Evolutionary conservation across 768 basidiomycete genomes (phyloP).

Genomic region (Termitomyces sp.): DNA sequence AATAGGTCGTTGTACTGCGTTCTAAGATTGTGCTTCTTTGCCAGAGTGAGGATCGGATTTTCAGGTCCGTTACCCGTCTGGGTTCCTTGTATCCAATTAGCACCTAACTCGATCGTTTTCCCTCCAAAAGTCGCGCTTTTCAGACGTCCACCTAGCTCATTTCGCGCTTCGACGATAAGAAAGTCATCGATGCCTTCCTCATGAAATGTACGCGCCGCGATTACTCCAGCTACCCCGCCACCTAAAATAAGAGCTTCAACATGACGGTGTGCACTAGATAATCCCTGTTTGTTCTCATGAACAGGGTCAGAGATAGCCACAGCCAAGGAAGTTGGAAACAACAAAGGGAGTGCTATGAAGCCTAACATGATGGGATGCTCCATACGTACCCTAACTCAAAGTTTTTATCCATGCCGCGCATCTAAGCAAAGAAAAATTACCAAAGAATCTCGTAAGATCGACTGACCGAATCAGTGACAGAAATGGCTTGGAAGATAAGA

Average conservation of each 20-base stretch:
- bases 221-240: conserved; percentile 63
- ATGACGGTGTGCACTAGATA: conserved; percentile 1
- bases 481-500: no score
- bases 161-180: conserved; percentile 57
- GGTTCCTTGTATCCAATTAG: conserved; percentile 60
- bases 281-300: background rate
- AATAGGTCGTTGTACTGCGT: conserved; percentile 44
- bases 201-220: conserved; percentile 60
- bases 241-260: conserved; percentile 56
- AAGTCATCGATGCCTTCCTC: conserved; percentile 52
- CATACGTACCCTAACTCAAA: background rate
- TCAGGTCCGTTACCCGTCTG: conserved; percentile 44
- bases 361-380: background rate
- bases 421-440: no score
- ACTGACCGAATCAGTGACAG: no score
- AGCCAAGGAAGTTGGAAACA: background rate
- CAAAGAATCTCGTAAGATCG: no score
- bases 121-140: conserved; percentile 44
- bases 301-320: background rate
- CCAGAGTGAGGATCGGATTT: conserved; percentile 61
- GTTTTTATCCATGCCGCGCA: no score
- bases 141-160: conserved; percentile 62
- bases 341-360: background rate
- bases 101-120: conserved; percentile 51
- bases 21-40: conserved; percentile 49